Evolutionary conservation across 2,329 filamentous ascomycete species (phyloP).

Genomic region (Colletotrichum sp.): DNA sequence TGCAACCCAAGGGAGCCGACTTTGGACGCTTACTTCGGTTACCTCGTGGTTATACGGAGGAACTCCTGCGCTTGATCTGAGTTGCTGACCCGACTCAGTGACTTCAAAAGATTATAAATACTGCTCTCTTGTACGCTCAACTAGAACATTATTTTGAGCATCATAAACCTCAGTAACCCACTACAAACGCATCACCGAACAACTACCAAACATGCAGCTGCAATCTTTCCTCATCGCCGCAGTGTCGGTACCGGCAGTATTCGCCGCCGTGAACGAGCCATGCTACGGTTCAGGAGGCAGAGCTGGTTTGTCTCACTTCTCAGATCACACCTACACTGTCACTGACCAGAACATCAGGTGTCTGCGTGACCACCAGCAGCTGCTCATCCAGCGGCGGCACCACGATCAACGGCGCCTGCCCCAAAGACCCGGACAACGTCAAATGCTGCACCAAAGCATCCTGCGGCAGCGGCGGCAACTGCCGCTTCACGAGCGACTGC

Average conservation of each 20-base stretch:
- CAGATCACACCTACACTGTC: background rate
- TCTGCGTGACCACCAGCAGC: conserved; percentile 40
- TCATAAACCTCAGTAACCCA: background rate
- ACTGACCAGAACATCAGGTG: conserved; percentile 25
- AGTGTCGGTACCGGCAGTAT: conserved; percentile 10
- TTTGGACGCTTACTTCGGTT: background rate
- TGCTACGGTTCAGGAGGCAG: conserved; percentile 29
- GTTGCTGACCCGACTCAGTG: background rate
- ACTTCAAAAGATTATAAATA: background rate
- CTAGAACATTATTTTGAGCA: background rate
- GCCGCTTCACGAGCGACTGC: conserved; percentile 43
- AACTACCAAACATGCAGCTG: background rate
- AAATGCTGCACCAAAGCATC: conserved; percentile 47
- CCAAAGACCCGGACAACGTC: conserved; percentile 39
- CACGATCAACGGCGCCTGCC: conserved; percentile 41
- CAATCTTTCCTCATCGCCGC: background rate
- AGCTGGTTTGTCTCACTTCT: conserved; percentile 15
- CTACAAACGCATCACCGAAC: background rate
- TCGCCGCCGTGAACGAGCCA: conserved; percentile 35
- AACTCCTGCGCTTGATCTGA: background rate
- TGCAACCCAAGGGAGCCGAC: background rate
- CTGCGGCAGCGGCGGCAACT: conserved; percentile 41
- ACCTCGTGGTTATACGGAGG: background rate
- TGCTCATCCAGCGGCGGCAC: conserved; percentile 43
- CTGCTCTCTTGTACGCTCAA: background rate